Conservation (phyloP, 495 filamentous ascomycete species). For the Neurospora cerealis region DNA sequence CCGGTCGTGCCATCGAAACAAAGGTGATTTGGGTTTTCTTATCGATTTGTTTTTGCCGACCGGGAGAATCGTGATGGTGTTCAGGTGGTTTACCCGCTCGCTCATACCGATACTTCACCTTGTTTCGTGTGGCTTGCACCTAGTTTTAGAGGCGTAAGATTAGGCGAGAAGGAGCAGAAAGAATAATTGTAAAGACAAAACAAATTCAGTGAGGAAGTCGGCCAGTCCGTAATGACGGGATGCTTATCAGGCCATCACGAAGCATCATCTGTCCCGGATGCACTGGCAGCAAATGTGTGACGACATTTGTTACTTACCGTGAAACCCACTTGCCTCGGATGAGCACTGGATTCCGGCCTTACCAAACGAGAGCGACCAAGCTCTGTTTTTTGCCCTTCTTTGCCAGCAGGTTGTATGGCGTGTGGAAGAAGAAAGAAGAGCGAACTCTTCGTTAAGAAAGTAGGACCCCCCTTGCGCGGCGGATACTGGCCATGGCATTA, state of each 20-base stretch:
- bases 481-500: not conserved
- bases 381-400: not conserved
- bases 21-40: not conserved
- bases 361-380: not conserved
- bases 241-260: not conserved
- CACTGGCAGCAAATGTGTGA: not conserved
- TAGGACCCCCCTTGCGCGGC: not conserved
- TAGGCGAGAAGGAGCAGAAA: not conserved
- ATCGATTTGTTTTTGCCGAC: not conserved
- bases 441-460: not conserved
- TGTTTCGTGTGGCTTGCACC: not conserved
- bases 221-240: not conserved
- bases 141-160: not conserved
- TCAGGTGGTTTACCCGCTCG: not conserved
- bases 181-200: not conserved
- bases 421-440: not conserved
- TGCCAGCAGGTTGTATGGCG: not conserved
- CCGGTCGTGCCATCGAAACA: not conserved
- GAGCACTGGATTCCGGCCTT: not conserved
- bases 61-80: not conserved
- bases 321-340: not conserved
- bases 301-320: not conserved
- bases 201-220: not conserved
- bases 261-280: not conserved
- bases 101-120: not conserved